A percentile compares a stretch with the other conserved stretches of the same genome.
Evolutionary conservation across 164 flowering plant species (phyloP).

Genomic region (Vitis amurensis): DNA sequence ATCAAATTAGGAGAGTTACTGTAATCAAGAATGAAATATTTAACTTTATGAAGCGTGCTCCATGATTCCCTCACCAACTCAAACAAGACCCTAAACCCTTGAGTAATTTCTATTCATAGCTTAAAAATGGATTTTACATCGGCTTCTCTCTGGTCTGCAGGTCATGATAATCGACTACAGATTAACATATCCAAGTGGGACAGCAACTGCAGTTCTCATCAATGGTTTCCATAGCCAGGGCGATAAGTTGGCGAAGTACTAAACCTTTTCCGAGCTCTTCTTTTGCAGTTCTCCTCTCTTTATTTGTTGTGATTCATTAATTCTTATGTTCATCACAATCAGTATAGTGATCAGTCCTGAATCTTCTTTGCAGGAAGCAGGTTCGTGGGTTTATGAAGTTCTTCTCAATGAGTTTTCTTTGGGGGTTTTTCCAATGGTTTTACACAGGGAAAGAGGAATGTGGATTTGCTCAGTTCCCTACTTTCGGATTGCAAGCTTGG

Average conservation of each 20-base stretch:
- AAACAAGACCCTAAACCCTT: background rate
- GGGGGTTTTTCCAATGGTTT: conserved; percentile 77
- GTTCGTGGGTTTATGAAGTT: conserved; percentile 50
- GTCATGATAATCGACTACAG: conserved; percentile 82
- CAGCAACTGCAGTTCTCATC: conserved; percentile 88
- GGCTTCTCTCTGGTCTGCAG: conserved; percentile 34
- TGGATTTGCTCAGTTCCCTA: conserved; percentile 66
- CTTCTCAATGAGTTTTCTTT: conserved; percentile 53
- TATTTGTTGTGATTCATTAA: background rate
- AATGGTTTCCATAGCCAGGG: conserved; percentile 80
- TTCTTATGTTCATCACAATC: too few relatives aligned
- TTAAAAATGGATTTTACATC: background rate
- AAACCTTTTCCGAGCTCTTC: background rate
- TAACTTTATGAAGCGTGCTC: too few relatives aligned
- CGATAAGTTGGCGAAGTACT: conserved; percentile 69
- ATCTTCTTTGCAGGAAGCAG: conserved; percentile 57
- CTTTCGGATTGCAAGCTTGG: conserved; percentile 59
- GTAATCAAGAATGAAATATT: background rate
- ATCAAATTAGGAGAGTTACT: background rate
- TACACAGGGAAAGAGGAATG: conserved; percentile 43
- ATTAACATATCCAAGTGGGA: conserved; percentile 77
- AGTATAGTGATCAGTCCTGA: too few relatives aligned
- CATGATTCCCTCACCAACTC: too few relatives aligned
- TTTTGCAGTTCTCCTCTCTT: background rate
- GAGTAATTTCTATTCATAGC: background rate